Conservation (phyloP, 441 rosid species). For the Euphorbia schlechtendalii region DNA sequence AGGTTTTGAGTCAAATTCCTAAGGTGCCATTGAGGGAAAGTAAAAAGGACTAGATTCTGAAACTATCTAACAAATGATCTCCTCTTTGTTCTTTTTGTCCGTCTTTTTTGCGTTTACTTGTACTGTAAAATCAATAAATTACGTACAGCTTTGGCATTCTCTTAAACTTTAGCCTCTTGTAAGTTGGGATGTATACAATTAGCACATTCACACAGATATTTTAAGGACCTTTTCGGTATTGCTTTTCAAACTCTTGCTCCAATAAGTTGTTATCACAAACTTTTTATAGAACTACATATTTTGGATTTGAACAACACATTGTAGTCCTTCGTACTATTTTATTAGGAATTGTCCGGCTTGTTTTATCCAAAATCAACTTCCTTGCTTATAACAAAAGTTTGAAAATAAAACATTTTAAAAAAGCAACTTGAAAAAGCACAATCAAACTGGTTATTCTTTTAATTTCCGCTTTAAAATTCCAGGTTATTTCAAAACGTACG, state of each 20-base stretch:
- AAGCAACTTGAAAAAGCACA: no score
- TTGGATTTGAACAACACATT: no score
- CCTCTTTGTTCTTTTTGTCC: neutral
- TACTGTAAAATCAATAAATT: neutral
- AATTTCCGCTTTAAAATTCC: slow-evolving; percentile 31
- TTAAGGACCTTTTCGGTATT: no score
- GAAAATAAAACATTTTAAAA: no score
- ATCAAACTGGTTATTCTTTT: neutral
- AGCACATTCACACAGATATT: neutral
- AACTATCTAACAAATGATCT: neutral
- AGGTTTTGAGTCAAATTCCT: slow-evolving; percentile 75
- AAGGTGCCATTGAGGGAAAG: slow-evolving; percentile 41
- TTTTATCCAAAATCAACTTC: no score
- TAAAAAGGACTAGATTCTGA: slow-evolving; percentile 35
- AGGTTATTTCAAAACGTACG: no score
- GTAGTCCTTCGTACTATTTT: no score
- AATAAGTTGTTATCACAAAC: no score
- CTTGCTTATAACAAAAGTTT: no score
- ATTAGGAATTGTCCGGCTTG: no score
- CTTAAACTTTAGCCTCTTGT: neutral
- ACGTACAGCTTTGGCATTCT: neutral
- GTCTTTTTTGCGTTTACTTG: neutral
- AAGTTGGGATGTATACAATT: neutral
- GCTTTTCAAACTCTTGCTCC: no score
- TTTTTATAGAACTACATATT: no score